Evolutionary conservation across 306 rosid genomes (phyloP), one percentile per base, ranked within the genome.

Genomic region (Citrullus colocynthis): DNA sequence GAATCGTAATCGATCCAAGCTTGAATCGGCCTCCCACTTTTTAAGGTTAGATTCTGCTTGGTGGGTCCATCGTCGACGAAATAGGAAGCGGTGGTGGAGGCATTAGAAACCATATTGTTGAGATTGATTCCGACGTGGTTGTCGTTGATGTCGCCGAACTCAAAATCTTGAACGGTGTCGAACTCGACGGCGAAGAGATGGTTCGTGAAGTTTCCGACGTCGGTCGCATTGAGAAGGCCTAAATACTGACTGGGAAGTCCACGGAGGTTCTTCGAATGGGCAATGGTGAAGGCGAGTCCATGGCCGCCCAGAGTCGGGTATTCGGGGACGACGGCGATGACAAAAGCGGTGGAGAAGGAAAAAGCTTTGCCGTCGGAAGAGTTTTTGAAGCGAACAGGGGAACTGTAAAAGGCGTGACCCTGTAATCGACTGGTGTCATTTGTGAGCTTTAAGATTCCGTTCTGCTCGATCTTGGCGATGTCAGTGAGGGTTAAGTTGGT

Each of bases 291-390:
- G 63, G 97, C 97, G 21, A 93, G 12, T 78, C 98, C 98, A 70
- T 93, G 98, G 62, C 98, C 98, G 61, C 98, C 98, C 14, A 91
- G 93, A 63, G 82, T 88, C 3, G 95, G 95, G 71, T 91, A 91
- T 84, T 93, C 90, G 13, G 98, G 95, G 24, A 93, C 90, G 39
- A 87, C 76, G 75, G 85, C 80, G 69, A 93, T 73, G 77, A 80
- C 95, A 73, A 93, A 91, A 0, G 89, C 84, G 17, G 96, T 74
- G n/a, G 97, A 89, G 69, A 93, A 93, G 11, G 98, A 91, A 78
- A 83, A 61, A 79, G 81, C 96, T 84, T 86, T 82, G 44, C 91
- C 91, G 39, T 20, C 56, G 32, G 83, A 74, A 39, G 87, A 84
- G 91, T 91, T 88, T 78, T 86, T 93, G 41, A 93, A 41, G 39